Percentiles rank a stretch among this genome's conserved stretches.
Conservation (phyloP, 2,329 filamentous ascomycete species). For the Aurifilum marmelostoma region DNA sequence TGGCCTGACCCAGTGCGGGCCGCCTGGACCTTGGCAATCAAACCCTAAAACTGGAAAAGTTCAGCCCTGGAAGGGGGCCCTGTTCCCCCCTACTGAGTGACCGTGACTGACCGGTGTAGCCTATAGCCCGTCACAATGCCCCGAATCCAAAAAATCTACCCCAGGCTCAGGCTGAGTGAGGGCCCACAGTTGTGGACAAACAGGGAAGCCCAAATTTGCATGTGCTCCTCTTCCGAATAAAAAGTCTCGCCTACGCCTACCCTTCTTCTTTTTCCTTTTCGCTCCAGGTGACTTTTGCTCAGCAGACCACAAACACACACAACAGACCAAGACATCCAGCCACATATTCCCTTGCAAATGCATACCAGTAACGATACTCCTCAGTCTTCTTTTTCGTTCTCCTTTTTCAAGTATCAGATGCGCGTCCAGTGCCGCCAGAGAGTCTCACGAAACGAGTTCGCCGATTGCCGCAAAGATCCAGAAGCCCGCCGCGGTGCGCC, state of each 20-base stretch:
- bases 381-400: constrained; percentile 46
- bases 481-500: constrained; percentile 61
- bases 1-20: constrained; percentile 2
- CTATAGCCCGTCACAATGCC: constrained; percentile 1
- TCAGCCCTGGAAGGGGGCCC: background rate
- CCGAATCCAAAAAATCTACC: constrained; percentile 5
- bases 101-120: background rate
- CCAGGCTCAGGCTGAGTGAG: background rate
- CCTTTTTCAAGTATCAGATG: constrained; percentile 61
- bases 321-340: constrained; percentile 25
- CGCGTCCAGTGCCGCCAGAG: constrained; percentile 54
- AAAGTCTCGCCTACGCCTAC: background rate
- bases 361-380: constrained; percentile 54
- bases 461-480: constrained; percentile 59
- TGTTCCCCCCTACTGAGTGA: background rate
- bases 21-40: constrained; percentile 2
- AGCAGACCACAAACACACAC: constrained; percentile 25
- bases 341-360: constrained; percentile 49
- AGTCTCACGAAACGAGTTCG: constrained; percentile 52
- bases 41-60: background rate
- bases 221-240: background rate
- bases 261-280: constrained; percentile 19
- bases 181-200: constrained; percentile 3
- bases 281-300: constrained; percentile 25
- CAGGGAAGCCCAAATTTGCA: constrained; percentile 17